These are phyloP conservation scores for Debaryomyces maramus DNA, from an alignment of 805 yeast genomes.

Conservation along the genomic window DNA sequence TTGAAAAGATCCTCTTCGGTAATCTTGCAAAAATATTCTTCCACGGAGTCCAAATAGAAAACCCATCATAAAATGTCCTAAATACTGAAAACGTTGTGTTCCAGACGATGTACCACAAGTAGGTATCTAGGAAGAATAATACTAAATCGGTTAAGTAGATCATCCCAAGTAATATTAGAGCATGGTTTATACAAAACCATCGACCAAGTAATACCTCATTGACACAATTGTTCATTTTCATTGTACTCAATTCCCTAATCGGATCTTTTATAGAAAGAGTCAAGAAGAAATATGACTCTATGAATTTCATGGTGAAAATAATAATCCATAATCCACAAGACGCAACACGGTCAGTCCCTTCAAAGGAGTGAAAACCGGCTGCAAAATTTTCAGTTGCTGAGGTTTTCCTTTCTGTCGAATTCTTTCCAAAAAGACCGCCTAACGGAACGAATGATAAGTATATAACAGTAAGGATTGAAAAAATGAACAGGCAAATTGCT, in stretches of 20 bases:
- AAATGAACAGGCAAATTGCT: constrained; percentile 53
- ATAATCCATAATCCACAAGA: constrained; percentile 71
- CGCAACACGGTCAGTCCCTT: constrained; percentile 55
- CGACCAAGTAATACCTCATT: constrained; percentile 61
- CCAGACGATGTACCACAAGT: constrained; percentile 83
- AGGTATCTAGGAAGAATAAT: constrained; percentile 76
- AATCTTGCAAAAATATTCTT: constrained; percentile 72
- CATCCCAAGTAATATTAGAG: constrained; percentile 53
- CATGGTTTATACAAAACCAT: constrained; percentile 54
- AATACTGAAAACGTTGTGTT: constrained; percentile 72
- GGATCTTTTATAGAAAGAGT: constrained; percentile 75
- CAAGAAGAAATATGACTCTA: constrained; percentile 77
- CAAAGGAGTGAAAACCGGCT: constrained; percentile 53
- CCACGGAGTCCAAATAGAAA: constrained; percentile 90
- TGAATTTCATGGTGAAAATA: constrained; percentile 65
- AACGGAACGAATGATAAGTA: constrained; percentile 66
- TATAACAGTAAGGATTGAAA: constrained; percentile 54
- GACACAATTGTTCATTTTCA: constrained; percentile 55
- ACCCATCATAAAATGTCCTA: constrained; percentile 70
- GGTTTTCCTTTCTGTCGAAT: constrained; percentile 38
- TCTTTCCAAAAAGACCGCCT: constrained; percentile 47
- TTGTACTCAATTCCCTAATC: constrained; percentile 60
- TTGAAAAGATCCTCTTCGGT: constrained; percentile 74
- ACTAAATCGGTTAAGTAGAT: constrained; percentile 62
- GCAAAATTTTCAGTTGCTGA: constrained; percentile 61